Percentiles rank a stretch among this genome's conserved stretches.
Conservation (phyloP, 768 basidiomycete species). For the Coprinopsis strossmayeri region DNA sequence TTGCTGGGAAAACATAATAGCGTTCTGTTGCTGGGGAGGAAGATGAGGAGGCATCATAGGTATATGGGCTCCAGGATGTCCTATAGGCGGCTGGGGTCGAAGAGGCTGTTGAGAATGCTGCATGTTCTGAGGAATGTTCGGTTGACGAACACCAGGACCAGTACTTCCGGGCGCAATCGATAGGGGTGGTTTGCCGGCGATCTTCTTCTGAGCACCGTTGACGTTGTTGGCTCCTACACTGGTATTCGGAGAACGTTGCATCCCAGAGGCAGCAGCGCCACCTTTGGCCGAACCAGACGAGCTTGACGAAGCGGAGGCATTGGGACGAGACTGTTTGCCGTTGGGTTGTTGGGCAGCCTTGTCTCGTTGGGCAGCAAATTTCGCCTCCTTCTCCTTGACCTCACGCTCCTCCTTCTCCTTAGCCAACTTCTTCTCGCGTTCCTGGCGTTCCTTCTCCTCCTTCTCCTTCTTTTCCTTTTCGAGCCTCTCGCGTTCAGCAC, state of each 20-base stretch:
- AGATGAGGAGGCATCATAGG: slow-evolving; percentile 40
- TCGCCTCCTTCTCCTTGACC: slow-evolving; percentile 42
- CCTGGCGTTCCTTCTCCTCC: slow-evolving; percentile 26
- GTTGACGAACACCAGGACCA: slow-evolving; percentile 11
- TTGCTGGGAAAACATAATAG: slow-evolving; percentile 39
- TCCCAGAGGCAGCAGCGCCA: slow-evolving; percentile 32
- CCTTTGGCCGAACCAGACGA: slow-evolving; percentile 13
- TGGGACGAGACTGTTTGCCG: slow-evolving; percentile 39
- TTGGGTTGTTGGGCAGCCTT: slow-evolving; percentile 18
- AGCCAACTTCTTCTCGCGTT: slow-evolving; percentile 20
- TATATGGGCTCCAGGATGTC: slow-evolving; percentile 18
- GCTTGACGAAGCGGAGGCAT: slow-evolving; percentile 35
- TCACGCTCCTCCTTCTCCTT: slow-evolving; percentile 39
- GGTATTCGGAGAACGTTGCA: slow-evolving; percentile 35
- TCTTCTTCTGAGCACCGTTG: slow-evolving; percentile 55
- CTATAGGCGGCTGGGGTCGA: slow-evolving; percentile 20
- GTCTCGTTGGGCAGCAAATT: slow-evolving; percentile 19
- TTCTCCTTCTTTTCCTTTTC: slow-evolving; percentile 38
- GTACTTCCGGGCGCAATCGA: slow-evolving; percentile 14
- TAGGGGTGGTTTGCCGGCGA: slow-evolving; percentile 36
- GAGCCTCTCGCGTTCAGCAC: slow-evolving; percentile 37
- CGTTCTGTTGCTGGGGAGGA: slow-evolving; percentile 38
- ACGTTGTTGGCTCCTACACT: slow-evolving; percentile 19
- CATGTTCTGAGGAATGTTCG: slow-evolving; percentile 12
- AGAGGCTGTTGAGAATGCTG: slow-evolving; percentile 26